Base-by-base conservation (phyloP, 768 basidiomycete genomes). In the Mycena amicta region DNA sequence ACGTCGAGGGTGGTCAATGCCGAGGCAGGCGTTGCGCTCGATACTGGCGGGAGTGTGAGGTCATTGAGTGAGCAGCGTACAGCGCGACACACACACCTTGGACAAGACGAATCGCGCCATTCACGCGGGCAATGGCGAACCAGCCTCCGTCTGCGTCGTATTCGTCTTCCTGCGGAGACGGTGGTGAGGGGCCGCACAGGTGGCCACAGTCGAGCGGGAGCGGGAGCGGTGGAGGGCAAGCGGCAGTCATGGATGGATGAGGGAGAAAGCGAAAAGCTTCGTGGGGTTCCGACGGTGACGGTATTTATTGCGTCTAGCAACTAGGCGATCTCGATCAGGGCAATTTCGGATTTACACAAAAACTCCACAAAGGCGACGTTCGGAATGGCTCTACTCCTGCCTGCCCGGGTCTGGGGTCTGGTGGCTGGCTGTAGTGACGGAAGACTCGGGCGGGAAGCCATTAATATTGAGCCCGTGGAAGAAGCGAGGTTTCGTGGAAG, bases 1-100 rank as follows among this genome's bases (percentile, higher is more conserved):
- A 82, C 77, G 51, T 83, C 78, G 33, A 82, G 72, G 8, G 79
- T 71, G 15, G 76, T 75, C 41, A 81, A 68, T 25, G 80, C 72
- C 2, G 80, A 79, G n/a, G 69, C 62, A n/a, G 79, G 75, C 0
- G 76, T 76, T 37, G 70, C 71, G 27, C 66, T 59, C 3, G 77
- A 76, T 23, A 80, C 79, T 80, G 46, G 8, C 33, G 13, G n/a
- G 31, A 25, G 53, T 55, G 58, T n/a, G 49, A 31, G 52, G 18
- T 53, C 29, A 23, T 18, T 53, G 46, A 59, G 28, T 55, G 33
- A 41, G 27, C 37, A 28, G 18, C 30, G 37, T 11, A 23, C 39
- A 33, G n/a, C n/a, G 22, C 43, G 26, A 74, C 92, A 80, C 59
- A 74, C 92, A 80, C 59, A 83, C 85, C 75, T 84, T 85, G 92